Conservation (phyloP, 1,284 basidiomycete species). For the Heterobasidion parviporum region DNA sequence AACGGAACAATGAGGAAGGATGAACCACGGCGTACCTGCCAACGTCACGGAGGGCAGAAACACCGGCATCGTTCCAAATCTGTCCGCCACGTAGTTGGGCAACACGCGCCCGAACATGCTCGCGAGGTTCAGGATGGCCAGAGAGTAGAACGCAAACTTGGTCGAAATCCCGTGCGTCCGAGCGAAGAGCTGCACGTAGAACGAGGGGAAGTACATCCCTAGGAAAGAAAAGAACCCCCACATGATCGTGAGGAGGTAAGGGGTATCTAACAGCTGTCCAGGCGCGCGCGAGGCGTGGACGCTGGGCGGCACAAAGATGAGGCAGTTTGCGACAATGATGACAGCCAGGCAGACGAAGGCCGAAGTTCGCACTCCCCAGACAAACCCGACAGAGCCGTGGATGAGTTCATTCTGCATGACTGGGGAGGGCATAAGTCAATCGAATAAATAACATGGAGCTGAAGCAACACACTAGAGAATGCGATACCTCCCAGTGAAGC, state of each 20-base stretch:
- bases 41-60: conserved; percentile 13
- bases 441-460: neutral
- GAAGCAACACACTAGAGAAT: conserved; percentile 9
- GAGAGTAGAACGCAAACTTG: conserved; percentile 16
- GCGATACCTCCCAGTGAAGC: conserved; percentile 14
- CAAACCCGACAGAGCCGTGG: conserved; percentile 15
- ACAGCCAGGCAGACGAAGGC: conserved; percentile 14
- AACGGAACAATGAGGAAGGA: neutral
- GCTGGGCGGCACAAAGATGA: conserved; percentile 11
- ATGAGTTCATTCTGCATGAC: conserved; percentile 16
- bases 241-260: conserved; percentile 14
- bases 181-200: conserved; percentile 21
- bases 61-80: conserved; percentile 15
- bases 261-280: neutral
- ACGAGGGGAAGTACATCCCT: conserved; percentile 18
- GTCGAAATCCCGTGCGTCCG: conserved; percentile 13
- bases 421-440: neutral
- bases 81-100: conserved; percentile 16
- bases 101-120: conserved; percentile 18
- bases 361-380: conserved; percentile 14
- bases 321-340: conserved; percentile 14
- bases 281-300: neutral
- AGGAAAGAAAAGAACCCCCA: conserved; percentile 16
- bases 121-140: conserved; percentile 18
- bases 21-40: conserved; percentile 8